Evolutionary conservation across 176 grass and related monocot genomes (phyloP).

Genomic region (Triticum monococcum): DNA sequence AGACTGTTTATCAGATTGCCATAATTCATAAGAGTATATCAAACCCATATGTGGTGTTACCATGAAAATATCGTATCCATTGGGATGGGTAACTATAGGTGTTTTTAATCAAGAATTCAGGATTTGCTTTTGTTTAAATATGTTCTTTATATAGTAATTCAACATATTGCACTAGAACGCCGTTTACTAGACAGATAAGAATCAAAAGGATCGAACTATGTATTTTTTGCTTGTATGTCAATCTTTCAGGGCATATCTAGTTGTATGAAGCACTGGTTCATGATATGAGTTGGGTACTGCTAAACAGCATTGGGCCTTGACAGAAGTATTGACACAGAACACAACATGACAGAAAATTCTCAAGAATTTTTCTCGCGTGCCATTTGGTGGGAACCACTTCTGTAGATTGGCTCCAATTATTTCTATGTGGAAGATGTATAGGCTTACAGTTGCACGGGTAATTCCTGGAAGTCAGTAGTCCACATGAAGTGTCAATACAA

Average conservation of each 20-base stretch:
- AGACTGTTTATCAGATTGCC: background rate
- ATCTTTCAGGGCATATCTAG: background rate
- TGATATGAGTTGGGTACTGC: conserved; percentile 7
- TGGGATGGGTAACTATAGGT: background rate
- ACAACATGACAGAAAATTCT: background rate
- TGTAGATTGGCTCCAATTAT: background rate
- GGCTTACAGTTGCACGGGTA: conserved; percentile 82
- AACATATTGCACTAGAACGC: background rate
- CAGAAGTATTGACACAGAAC: conserved; percentile 6
- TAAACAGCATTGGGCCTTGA: background rate
- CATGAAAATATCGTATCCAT: background rate
- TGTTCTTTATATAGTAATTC: background rate
- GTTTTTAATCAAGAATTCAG: background rate
- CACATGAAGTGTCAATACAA: conserved; percentile 90
- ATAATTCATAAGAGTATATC: background rate
- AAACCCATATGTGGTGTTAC: background rate
- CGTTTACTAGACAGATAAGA: background rate
- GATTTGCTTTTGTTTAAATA: background rate
- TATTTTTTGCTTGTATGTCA: background rate
- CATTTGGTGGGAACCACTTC: background rate
- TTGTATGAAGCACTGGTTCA: background rate
- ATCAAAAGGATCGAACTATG: background rate
- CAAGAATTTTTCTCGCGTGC: background rate
- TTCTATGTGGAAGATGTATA: conserved; percentile 14
- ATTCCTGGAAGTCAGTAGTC: conserved; percentile 98